These are phyloP conservation scores for Pseudogymnoascus sp. DNA, from an alignment of 2,329 filamentous ascomycete species.

Conservation along the genomic window DNA sequence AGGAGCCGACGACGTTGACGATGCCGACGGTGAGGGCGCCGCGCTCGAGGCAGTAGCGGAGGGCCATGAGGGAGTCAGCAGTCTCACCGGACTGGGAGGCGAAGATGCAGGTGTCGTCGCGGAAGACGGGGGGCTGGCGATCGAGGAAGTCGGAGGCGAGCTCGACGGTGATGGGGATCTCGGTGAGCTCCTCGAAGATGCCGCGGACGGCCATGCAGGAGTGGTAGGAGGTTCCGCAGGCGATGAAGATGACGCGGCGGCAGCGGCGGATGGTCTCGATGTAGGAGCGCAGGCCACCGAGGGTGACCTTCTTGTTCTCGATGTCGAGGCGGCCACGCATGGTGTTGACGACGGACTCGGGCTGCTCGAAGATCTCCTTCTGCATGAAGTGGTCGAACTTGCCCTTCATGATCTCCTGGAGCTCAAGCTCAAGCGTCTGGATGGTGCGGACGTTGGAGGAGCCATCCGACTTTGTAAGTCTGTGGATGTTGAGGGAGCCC, in stretches of 20 bases:
- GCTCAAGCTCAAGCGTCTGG: constrained; percentile 95
- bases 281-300: constrained; percentile 93
- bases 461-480: constrained; percentile 91
- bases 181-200: constrained; percentile 93
- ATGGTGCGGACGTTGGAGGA: constrained; percentile 96
- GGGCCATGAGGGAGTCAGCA: constrained; percentile 91
- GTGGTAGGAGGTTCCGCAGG: constrained; percentile 96
- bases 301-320: constrained; percentile 87
- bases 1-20: constrained; percentile 97
- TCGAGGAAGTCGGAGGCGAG: constrained; percentile 97
- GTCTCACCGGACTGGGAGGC: constrained; percentile 99
- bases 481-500: constrained; percentile 97
- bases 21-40: constrained; percentile 95
- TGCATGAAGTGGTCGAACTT: constrained; percentile 99
- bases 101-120: constrained; percentile 97
- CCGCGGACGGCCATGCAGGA: constrained; percentile 99
- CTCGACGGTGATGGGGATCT: constrained; percentile 96
- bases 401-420: constrained; percentile 99
- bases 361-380: constrained; percentile 99
- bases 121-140: constrained; percentile 93
- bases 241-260: constrained; percentile 96
- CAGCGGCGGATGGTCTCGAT: constrained; percentile 94
- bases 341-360: constrained; percentile 97
- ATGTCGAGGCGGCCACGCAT: constrained; percentile 98
- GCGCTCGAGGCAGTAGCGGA: constrained; percentile 96